Conservation (phyloP, 495 filamentous ascomycete genomes). For the Amniculicola lignicola region DNA sequence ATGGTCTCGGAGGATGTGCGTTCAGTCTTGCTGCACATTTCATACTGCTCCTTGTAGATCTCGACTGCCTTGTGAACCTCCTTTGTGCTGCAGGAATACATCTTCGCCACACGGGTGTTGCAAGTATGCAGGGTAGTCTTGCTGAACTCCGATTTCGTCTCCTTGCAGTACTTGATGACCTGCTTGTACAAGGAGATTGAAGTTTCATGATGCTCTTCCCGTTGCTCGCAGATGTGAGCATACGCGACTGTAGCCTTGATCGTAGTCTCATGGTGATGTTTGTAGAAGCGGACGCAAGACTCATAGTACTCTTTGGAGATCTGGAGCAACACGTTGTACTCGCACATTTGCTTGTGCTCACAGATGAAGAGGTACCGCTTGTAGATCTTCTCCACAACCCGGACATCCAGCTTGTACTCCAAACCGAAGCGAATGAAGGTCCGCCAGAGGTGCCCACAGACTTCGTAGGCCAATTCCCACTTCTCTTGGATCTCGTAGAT, state of each 20-base stretch:
- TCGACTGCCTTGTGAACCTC: slow-evolving; percentile 23
- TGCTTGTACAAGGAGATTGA: slow-evolving; percentile 26
- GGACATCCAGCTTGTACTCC: slow-evolving; percentile 15
- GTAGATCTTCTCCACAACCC: slow-evolving; percentile 26
- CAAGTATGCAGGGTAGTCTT: slow-evolving; percentile 20
- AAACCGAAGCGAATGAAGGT: slow-evolving; percentile 24
- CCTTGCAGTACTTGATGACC: slow-evolving; percentile 37
- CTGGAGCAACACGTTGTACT: slow-evolving; percentile 16
- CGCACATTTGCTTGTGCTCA: slow-evolving; percentile 25
- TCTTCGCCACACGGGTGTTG: slow-evolving; percentile 57
- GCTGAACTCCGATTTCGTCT: slow-evolving; percentile 23
- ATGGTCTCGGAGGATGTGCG: slow-evolving; percentile 21
- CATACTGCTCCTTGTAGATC: slow-evolving; percentile 24
- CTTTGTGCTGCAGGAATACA: slow-evolving; percentile 47
- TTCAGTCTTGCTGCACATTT: slow-evolving; percentile 13
- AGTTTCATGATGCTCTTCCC: slow-evolving; percentile 23
- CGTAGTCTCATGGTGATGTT: slow-evolving; percentile 15
- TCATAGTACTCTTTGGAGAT: slow-evolving; percentile 26
- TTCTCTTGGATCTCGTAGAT: slow-evolving; percentile 46
- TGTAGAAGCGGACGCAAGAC: slow-evolving; percentile 20
- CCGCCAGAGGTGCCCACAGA: slow-evolving; percentile 27
- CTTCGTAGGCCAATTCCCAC: slow-evolving; percentile 45
- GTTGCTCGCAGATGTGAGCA: slow-evolving; percentile 20
- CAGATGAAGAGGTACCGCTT: slow-evolving; percentile 19
- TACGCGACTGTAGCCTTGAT: slow-evolving; percentile 25